Evolutionary conservation across 2,329 filamentous ascomycete species (phyloP), one percentile per base, ranked within the genome.

Genomic region (Ceratocystis papillata): DNA sequence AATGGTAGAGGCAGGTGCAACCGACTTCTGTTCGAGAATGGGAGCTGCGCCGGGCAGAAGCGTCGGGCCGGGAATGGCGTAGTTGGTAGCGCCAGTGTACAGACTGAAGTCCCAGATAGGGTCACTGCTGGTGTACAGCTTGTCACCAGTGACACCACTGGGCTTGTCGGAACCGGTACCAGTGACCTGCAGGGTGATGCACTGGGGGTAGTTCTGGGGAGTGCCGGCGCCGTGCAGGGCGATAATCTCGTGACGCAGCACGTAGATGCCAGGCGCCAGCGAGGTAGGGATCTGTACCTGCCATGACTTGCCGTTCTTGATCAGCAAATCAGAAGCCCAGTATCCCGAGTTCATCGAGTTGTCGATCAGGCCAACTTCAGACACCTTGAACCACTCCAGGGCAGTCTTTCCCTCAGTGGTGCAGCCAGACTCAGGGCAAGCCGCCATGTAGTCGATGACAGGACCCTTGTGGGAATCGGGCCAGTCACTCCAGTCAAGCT

Each of bases 401-500:
- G 73, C 71, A 5, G 73, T 73, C 74, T 83, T 81, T 74, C 80
- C 78, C 65, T 80, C 79, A 5, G 75, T 75, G 25, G 77, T 74
- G 72, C 81, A 85, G 72, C 84, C 80, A 33, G 78, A 79, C 22
- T 68, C 68, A 61, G 78, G 76, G 74, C 80, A 82, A 69, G 78
- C 77, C 67, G 84, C 84, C 46, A 86, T 75, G 76, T 86, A 86
- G 72, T 80, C 80, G 69, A 85, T 78, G 70, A 86, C 78, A 20
- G 83, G 83, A 1, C 83, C 83, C 69, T 85, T 79, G 76, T 89
- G 80, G 65, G 78, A 80, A 8, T 80, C 77, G n/a, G 86, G 85
- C 86, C 86, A 89, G 17, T 77, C 76, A 67, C 79, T 82, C 86
- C 86, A 88, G 70, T 83, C 79, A 62, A 88, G 74, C 67, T 81